Evolutionary conservation across 2,329 filamentous ascomycete species (phyloP), one percentile per base, ranked within the genome.

Genomic region (Epicoccum nigrum): DNA sequence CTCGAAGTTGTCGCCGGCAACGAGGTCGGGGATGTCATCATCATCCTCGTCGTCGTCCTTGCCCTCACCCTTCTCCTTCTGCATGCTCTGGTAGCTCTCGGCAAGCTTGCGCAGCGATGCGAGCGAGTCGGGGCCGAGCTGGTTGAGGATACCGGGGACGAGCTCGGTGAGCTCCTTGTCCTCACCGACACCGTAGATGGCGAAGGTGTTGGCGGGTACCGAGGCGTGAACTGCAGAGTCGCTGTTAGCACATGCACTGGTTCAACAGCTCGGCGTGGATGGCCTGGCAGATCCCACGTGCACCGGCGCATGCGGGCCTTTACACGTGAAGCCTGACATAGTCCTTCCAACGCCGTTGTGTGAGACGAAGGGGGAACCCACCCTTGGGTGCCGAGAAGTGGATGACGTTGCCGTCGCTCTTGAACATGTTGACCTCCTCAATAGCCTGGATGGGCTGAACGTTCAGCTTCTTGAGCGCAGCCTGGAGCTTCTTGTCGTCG

Each of bases 381-480:
- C 94, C 94, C 85, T 97, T 97, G 69, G 94, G 94, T 73, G 90
- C 90, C 71, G 91, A 89, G 77, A 99, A 99, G 86, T 99, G 94
- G 74, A 99, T 97, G 78, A 99, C 94, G 79, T 99, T 99, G 79
- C 94, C 94, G 77, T 99, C 94, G 76, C 90, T 89, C 89, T 99
- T 99, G 88, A 99, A 99, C 94, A 99, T 99, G 88, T 99, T 99
- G 78, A 99, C 94, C 84, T 99, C 94, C 87, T 99, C 94, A 72
- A 99, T 99, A 65, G 90, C 91, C 83, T 96, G 92, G 80, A 99
- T 97, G 72, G 94, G 94, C 86, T 99, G 94, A 54, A 96, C 93
- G 81, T 97, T 97, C 78, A 99, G 87, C 89, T 99, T 99, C 90
- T 99, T 99, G 66, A 99, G 85, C 59, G 91, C 83, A 58, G 88